phyloP scores from a whole-genome alignment of 331 rosid genomes.

The Prunus yedoensis region DNA sequence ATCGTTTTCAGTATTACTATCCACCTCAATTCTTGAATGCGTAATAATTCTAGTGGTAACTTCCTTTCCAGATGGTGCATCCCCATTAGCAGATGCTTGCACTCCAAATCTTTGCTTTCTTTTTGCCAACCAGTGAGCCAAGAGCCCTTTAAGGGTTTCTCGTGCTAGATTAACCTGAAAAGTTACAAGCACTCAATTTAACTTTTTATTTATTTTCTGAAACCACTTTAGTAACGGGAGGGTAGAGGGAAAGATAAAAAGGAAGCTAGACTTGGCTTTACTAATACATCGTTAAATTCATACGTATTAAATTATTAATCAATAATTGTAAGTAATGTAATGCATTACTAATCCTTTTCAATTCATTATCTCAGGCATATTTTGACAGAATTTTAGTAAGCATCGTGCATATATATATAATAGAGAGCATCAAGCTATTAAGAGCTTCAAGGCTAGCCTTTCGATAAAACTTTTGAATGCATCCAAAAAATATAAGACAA shows the following conservation, averaged over 20 bases:
- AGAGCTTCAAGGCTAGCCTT: background rate
- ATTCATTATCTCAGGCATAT: background rate
- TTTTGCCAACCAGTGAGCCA: constrained; percentile 83
- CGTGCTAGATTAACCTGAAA: constrained; percentile 90
- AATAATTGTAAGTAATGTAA: background rate
- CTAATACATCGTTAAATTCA: background rate
- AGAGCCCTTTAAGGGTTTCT: constrained; percentile 95
- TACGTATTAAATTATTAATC: background rate
- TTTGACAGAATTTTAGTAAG: background rate
- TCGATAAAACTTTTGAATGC: background rate
- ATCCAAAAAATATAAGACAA: background rate
- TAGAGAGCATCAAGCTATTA: background rate
- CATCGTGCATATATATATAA: no score
- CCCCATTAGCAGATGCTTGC: constrained; percentile 76
- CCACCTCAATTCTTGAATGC: constrained; percentile 84
- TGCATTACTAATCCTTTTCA: background rate
- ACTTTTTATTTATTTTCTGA: background rate
- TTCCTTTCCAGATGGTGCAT: constrained; percentile 76
- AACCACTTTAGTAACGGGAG: background rate
- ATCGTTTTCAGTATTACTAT: constrained; percentile 74
- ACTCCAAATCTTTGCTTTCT: constrained; percentile 78
- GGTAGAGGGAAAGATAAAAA: background rate
- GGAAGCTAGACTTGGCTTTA: background rate
- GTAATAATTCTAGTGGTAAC: constrained; percentile 56
- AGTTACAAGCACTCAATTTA: constrained; percentile 17